These are phyloP conservation scores for Curvularia hawaiiensis DNA, from an alignment of 2,329 filamentous ascomycete species.

Conservation along the genomic window DNA sequence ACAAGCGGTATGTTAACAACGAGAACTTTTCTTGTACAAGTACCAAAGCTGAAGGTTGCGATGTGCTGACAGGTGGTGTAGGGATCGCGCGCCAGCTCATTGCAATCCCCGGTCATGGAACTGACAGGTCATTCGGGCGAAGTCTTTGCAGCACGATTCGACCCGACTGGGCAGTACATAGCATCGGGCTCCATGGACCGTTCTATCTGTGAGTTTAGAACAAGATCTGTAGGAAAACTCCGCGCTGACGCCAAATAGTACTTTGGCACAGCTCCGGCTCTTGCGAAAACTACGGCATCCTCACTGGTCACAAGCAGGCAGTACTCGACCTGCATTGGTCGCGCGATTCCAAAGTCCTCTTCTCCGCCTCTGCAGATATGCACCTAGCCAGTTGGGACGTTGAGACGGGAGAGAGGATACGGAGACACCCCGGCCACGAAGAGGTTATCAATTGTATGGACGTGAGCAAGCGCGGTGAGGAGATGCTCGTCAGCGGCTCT, in stretches of 20 bases:
- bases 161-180: slow-evolving; percentile 84
- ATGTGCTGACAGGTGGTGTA: slow-evolving; percentile 52
- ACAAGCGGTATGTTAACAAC: slow-evolving; percentile 64
- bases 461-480: slow-evolving; percentile 86
- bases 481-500: slow-evolving; percentile 86
- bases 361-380: slow-evolving; percentile 92
- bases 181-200: slow-evolving; percentile 96
- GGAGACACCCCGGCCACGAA: slow-evolving; percentile 89
- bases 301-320: slow-evolving; percentile 89
- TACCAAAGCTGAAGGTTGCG: slow-evolving; percentile 36
- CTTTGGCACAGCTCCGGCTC: slow-evolving; percentile 92
- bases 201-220: slow-evolving; percentile 70
- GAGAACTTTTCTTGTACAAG: slow-evolving; percentile 39
- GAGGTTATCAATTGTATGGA: slow-evolving; percentile 95
- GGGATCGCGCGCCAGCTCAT: slow-evolving; percentile 77
- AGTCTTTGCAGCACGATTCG: slow-evolving; percentile 88
- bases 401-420: slow-evolving; percentile 88
- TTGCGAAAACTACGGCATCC: slow-evolving; percentile 90
- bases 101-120: slow-evolving; percentile 94
- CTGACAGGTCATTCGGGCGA: slow-evolving; percentile 79
- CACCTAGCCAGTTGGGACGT: slow-evolving; percentile 94
- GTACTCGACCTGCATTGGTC: slow-evolving; percentile 96
- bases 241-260: slow-evolving; percentile 60
- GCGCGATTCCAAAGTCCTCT: slow-evolving; percentile 87
- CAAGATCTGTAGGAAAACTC: slow-evolving; percentile 3